Percentiles rank a stretch among this genome's conserved stretches.
Conservation (phyloP, 2,329 filamentous ascomycete genomes). For the Penicillium brevicompactum region DNA sequence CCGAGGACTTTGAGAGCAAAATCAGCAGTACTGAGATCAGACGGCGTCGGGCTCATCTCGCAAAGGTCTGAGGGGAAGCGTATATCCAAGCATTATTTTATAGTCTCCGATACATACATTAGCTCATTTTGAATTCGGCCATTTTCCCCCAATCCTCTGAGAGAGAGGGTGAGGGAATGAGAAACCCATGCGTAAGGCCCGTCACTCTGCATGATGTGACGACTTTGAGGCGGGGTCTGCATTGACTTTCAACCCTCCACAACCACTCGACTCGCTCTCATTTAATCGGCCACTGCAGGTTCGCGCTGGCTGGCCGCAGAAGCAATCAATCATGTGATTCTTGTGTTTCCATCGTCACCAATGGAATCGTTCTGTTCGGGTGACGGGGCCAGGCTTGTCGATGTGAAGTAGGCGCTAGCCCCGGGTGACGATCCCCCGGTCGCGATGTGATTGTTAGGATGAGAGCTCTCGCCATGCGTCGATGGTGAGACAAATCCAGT, state of each 20-base stretch:
- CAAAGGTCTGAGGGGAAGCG: conserved; percentile 29
- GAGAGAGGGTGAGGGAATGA: neutral
- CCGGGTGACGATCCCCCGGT: conserved; percentile 30
- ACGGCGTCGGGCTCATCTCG: conserved; percentile 48
- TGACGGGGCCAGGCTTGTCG: conserved; percentile 14
- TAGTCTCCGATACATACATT: conserved; percentile 12
- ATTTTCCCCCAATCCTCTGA: conserved; percentile 17
- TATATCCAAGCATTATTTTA: conserved; percentile 8
- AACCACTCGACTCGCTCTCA: conserved; percentile 27
- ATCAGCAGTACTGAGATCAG: conserved; percentile 90
- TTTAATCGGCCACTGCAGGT: conserved; percentile 28
- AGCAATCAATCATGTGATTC: conserved; percentile 41
- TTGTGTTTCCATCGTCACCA: conserved; percentile 26
- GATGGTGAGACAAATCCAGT: conserved; percentile 37
- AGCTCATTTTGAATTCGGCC: conserved; percentile 15
- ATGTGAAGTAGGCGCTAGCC: conserved; percentile 21
- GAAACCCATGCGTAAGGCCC: conserved; percentile 15
- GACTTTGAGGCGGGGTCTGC: conserved; percentile 21
- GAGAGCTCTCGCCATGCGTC: conserved; percentile 18
- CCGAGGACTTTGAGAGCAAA: conserved; percentile 74
- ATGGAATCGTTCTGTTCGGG: conserved; percentile 18
- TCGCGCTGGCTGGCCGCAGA: conserved; percentile 37
- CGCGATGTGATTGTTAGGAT: conserved; percentile 24
- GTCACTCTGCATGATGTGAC: conserved; percentile 30
- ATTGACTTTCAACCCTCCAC: conserved; percentile 13